Base-by-base conservation (phyloP, 2,329 filamentous ascomycete species). In the Akanthomyces dipterigenus region DNA sequence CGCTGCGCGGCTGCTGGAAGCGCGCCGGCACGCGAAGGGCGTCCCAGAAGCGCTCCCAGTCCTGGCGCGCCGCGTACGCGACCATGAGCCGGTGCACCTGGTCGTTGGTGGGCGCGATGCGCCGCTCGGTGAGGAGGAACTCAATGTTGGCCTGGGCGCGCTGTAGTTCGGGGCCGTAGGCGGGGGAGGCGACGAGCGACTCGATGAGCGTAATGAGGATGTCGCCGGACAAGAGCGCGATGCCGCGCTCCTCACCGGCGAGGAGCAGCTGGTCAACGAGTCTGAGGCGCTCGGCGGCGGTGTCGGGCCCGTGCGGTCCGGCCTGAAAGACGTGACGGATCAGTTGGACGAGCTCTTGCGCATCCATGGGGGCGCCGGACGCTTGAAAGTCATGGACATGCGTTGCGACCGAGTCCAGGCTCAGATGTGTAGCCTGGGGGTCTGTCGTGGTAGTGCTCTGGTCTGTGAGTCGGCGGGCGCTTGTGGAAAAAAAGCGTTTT, bases 31-130 rank as follows among this genome's bases (percentile, higher is more conserved):
- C 76, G 60, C 80, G 79, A 78, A 87, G 90, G 11, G 79, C 68
- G 22, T 83, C 77, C 85, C 84, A 88, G 67, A 89, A 84, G 6
- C 76, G 74, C 18, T 78, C 70, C 78, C 84, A 87, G 65, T 85
- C 74, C 20, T 70, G 67, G 62, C 77, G 76, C 22, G 66, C 64
- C 5, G 82, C 77, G 64, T 84, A 81, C 1, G 76, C 73, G 3
- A 70, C 65, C 73, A 84, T 73, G 40, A 85, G 71, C 20, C 71
- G 72, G 48, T 74, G 68, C 11, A 77, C 69, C 53, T 76, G 70
- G 28, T 77, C 73, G 24, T 69, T 65, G 55, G 77, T 76, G n/a
- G 76, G 75, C 2, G 74, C 69, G 31, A 73, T 67, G 16, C 71
- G 66, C 4, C 70, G 70, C 53, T 77, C 72, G 0, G 71, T 63